Conservation (phyloP, 2,329 filamentous ascomycete genomes). For the Mycogone perniciosa region DNA sequence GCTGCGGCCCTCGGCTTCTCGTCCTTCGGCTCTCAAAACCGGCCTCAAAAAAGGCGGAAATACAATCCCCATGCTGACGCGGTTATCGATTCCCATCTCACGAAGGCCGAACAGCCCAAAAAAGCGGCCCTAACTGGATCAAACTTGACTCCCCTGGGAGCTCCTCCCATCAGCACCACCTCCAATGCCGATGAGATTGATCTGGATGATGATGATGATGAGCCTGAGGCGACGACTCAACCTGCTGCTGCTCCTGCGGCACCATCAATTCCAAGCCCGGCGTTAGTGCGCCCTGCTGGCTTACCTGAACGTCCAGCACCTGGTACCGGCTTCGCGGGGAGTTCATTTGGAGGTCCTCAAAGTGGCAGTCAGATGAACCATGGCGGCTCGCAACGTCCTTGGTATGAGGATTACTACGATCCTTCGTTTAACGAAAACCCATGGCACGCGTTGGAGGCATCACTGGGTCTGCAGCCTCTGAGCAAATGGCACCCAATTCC, state of each 20-base stretch:
- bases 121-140: slow-evolving; percentile 26
- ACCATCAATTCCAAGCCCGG: slow-evolving; percentile 12
- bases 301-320: slow-evolving; percentile 28
- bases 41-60: slow-evolving; percentile 58
- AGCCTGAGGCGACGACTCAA: neutral
- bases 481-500: slow-evolving; percentile 38
- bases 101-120: slow-evolving; percentile 20
- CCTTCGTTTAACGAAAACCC: slow-evolving; percentile 65
- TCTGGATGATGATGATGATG: slow-evolving; percentile 30
- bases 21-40: slow-evolving; percentile 54
- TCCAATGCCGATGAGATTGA: slow-evolving; percentile 41
- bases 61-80: slow-evolving; percentile 53
- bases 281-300: slow-evolving; percentile 27
- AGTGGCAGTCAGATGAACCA: slow-evolving; percentile 3
- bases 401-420: slow-evolving; percentile 65
- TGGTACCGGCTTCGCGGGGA: slow-evolving; percentile 7
- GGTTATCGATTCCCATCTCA: slow-evolving; percentile 22
- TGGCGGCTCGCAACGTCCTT: slow-evolving; percentile 29
- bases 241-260: neutral
- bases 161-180: slow-evolving; percentile 11
- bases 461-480: slow-evolving; percentile 35
- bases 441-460: slow-evolving; percentile 54
- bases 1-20: slow-evolving; percentile 68
- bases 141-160: slow-evolving; percentile 32
- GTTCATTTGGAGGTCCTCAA: slow-evolving; percentile 4